phyloP scores from a whole-genome alignment of 495 filamentous ascomycete species.

The Sabuloglossum arenarium region DNA sequence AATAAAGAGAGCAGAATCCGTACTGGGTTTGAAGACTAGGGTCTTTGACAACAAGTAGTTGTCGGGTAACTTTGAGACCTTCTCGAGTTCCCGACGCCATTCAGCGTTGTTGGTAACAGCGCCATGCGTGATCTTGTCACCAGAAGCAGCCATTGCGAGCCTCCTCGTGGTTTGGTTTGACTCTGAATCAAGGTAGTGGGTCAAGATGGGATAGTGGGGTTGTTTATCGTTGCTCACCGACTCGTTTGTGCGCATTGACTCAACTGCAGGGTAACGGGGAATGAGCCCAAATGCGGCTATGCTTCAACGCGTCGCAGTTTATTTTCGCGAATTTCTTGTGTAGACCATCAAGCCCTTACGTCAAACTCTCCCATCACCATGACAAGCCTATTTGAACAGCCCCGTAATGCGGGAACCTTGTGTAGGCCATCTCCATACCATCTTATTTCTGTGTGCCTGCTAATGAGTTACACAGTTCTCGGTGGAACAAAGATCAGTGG shows the following conservation, averaged over 20 bases:
- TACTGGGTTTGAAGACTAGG: slow-evolving; percentile 18
- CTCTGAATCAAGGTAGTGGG: neutral
- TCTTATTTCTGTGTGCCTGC: slow-evolving; percentile 7
- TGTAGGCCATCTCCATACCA: slow-evolving; percentile 27
- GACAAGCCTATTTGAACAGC: slow-evolving; percentile 77
- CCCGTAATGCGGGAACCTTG: slow-evolving; percentile 67
- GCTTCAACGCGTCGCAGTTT: neutral
- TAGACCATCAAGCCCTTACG: neutral
- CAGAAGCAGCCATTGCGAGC: neutral
- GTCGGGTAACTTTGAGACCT: slow-evolving; percentile 10
- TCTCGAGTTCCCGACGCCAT: slow-evolving; percentile 10
- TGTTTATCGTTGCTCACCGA: neutral
- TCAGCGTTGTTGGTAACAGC: neutral
- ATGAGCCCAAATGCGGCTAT: neutral
- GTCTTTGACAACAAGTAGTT: slow-evolving; percentile 15
- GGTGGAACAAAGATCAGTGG: slow-evolving; percentile 90
- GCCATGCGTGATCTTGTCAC: neutral
- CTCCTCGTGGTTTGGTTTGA: neutral
- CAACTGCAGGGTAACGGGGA: neutral
- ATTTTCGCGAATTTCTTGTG: neutral
- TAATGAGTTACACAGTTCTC: slow-evolving; percentile 39
- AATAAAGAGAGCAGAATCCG: slow-evolving; percentile 2
- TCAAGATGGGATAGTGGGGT: neutral
- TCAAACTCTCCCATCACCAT: slow-evolving; percentile 24
- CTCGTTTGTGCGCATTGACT: neutral